phyloP scores from a whole-genome alignment of 2,329 filamentous ascomycete species.

The Arachnomyces sp. region DNA sequence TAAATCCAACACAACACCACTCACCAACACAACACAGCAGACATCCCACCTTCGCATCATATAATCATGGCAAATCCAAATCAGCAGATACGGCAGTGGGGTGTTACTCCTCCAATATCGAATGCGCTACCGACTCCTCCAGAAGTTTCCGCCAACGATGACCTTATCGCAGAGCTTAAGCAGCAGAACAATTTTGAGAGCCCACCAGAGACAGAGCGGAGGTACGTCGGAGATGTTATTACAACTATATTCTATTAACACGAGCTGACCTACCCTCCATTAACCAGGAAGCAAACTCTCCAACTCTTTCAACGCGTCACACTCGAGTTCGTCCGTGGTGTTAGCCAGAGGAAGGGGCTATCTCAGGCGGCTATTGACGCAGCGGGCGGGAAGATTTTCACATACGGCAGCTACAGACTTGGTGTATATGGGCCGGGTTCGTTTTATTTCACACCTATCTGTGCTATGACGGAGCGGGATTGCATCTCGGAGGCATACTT shows the following conservation, averaged over 20 bases:
- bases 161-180: constrained; percentile 76
- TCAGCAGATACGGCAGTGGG: constrained; percentile 46
- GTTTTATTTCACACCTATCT: constrained; percentile 10
- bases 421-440: constrained; percentile 79
- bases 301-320: constrained; percentile 70
- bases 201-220: constrained; percentile 71
- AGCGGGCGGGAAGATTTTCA: constrained; percentile 87
- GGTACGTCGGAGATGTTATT: constrained; percentile 43
- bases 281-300: constrained; percentile 60
- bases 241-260: background rate
- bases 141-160: constrained; percentile 69
- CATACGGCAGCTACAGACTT: constrained; percentile 89
- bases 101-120: constrained; percentile 80
- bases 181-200: constrained; percentile 87
- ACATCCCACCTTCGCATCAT: too few relatives aligned
- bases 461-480: background rate
- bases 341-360: constrained; percentile 65
- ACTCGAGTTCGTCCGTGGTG: constrained; percentile 77
- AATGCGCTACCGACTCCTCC: constrained; percentile 64
- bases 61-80: constrained; percentile 29
- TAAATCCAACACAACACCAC: too few relatives aligned
- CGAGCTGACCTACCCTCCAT: background rate
- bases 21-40: too few relatives aligned
- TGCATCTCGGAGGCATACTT: too few relatives aligned
- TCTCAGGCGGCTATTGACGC: constrained; percentile 71